Conservation (phyloP, 2,329 filamentous ascomycete species). For the Xylariaceae sp. region DNA sequence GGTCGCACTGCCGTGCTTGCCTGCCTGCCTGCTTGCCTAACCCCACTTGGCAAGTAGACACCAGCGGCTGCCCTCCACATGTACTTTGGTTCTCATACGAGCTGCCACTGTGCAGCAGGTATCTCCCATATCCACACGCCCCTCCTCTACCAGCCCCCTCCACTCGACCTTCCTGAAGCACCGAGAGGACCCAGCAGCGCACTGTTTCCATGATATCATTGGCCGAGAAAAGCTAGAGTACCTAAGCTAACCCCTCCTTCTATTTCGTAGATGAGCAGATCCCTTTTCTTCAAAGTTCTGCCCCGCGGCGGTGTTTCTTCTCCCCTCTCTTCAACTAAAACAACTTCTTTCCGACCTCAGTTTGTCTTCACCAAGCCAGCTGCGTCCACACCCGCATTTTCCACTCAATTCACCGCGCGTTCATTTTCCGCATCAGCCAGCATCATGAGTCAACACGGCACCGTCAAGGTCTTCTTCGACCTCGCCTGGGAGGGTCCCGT, state of each 20-base stretch:
- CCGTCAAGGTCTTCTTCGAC: constrained; percentile 19
- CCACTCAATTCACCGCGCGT: constrained; percentile 31
- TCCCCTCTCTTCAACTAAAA: constrained; percentile 31
- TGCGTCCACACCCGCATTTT: constrained; percentile 31
- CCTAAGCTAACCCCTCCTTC: constrained; percentile 23
- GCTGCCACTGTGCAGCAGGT: background rate
- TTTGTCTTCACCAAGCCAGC: constrained; percentile 32
- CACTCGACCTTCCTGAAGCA: constrained; percentile 6
- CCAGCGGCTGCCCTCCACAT: constrained; percentile 7
- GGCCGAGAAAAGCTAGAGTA: constrained; percentile 18
- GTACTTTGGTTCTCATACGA: constrained; percentile 2
- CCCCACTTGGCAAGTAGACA: constrained; percentile 12
- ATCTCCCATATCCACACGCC: constrained; percentile 13
- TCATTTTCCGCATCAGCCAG: constrained; percentile 54
- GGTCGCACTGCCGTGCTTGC: constrained; percentile 4
- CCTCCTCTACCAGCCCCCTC: constrained; percentile 15
- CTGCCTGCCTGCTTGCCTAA: background rate
- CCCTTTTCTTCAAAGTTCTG: constrained; percentile 24
- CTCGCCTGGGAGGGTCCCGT: constrained; percentile 64
- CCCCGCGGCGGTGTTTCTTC: constrained; percentile 24
- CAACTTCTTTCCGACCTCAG: constrained; percentile 32
- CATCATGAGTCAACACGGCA: constrained; percentile 16
- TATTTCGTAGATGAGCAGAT: constrained; percentile 18
- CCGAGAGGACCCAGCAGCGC: constrained; percentile 15
- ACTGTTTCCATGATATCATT: constrained; percentile 22